phyloP scores from a whole-genome alignment of 176 grass and related monocot genomes.

The Thalia dealbata region DNA sequence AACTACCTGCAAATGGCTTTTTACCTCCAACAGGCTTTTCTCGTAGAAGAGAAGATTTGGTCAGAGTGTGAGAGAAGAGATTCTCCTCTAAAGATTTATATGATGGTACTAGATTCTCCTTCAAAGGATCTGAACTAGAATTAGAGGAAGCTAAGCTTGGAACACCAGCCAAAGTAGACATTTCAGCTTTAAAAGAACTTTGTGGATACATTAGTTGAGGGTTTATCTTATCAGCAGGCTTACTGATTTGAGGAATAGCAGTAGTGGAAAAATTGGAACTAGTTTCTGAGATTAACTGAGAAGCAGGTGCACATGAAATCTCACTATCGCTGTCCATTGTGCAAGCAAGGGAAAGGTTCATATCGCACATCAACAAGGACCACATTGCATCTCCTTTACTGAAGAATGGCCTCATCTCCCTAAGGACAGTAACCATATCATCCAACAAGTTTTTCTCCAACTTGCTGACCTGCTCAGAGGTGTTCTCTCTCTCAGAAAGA shows the following conservation, averaged over 20 bases:
- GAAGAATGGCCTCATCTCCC: slow-evolving; percentile 7
- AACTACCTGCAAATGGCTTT: slow-evolving; percentile 11
- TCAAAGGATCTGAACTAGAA: neutral
- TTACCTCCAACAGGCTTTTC: slow-evolving; percentile 2
- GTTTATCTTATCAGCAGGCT: neutral
- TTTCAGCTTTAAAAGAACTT: neutral
- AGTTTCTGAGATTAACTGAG: neutral
- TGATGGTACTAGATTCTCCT: neutral
- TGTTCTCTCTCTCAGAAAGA: neutral
- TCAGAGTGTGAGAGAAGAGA: neutral
- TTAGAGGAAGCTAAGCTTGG: slow-evolving; percentile 3
- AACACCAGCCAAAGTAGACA: neutral
- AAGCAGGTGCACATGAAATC: neutral
- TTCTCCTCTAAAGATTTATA: slow-evolving; percentile 6
- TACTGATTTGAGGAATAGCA: neutral
- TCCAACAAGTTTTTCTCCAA: slow-evolving; percentile 14
- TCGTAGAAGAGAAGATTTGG: slow-evolving; percentile 1
- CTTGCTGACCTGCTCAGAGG: neutral
- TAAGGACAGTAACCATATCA: slow-evolving; percentile 13
- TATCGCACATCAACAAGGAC: slow-evolving; percentile 18
- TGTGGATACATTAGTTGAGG: neutral
- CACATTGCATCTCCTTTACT: slow-evolving; percentile 21
- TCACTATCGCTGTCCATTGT: neutral
- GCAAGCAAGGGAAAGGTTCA: slow-evolving; percentile 10
- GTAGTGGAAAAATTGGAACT: neutral